Conservation (phyloP, 306 rosid species). For the Medicago truncatula region MtrunA17r5.0-ANR NC_053044.1:37807501-37808000, state of each 20-base stretch:
- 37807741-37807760: conserved; percentile 79
- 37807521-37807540: conserved; percentile 11
- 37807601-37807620: conserved; percentile 20
- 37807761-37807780: conserved; percentile 68
- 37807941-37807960: conserved; percentile 60
- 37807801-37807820: conserved; percentile 59
- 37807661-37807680: conserved; percentile 93
- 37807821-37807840: conserved; percentile 66
- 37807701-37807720: conserved; percentile 72
- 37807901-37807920: conserved; percentile 26
- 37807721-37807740: conserved; percentile 72
- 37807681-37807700: conserved; percentile 85
- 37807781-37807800: conserved; percentile 79
- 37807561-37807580: conserved; percentile 20
- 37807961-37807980: conserved; percentile 68
- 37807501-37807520: conserved; percentile 23
- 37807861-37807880: not conserved
- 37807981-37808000: conserved; percentile 70
- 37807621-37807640: conserved; percentile 80
- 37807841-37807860: not conserved
- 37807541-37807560: not conserved
- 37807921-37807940: conserved; percentile 67
- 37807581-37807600: conserved; percentile 20
- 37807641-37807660: conserved; percentile 98
- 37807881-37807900: not conserved